Evolutionary conservation across 2,329 filamentous ascomycete species (phyloP), one percentile per base, ranked within the genome.

Genomic region (Aureobasidium sp.): DNA sequence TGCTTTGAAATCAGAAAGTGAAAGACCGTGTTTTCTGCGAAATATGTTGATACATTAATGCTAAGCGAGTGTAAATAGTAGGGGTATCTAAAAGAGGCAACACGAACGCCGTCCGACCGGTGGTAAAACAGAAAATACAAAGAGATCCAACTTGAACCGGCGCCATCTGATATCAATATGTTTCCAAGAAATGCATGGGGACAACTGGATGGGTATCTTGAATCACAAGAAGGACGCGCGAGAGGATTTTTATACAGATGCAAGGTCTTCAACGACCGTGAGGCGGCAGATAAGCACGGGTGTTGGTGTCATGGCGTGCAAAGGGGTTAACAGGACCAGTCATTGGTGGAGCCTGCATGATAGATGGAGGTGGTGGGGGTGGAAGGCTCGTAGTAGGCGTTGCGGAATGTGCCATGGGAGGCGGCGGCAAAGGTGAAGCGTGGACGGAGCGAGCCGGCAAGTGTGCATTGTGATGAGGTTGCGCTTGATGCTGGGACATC

Each of bases 311-410:
- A 22, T 44, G 32, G 39, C 50, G 53, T 44, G 53, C 62, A 47
- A 64, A 67, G 7, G 65, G 64, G 52, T 67, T 66, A 59, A 59
- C 63, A 12, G 64, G 65, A 21, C 65, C 65, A 19, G 64, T 66
- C 37, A 62, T 60, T 12, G 64, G 65, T 17, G 61, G 52, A n/a
- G 64, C 62, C 42, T 66, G 65, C 63, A 66, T 64, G 19, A 66
- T 30, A 14, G 56, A 55, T 29, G 54, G 56, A 30, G 48, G 47
- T 11, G 45, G 45, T 17, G 38, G 45, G n/a, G 34, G 35, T 17
- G 40, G 41, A 29, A 53, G 17, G 41, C n/a, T 37, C 3, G 32
- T 34, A 16, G 24, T 5, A 25, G 25, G 14, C 40, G 39, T 53
- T 11, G 41, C 41, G 27, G 38, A 7, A 44, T 37, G 34, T 21